Base-by-base conservation (phyloP, 169 alveolate genomes). In the Eimeria mitis region DNA sequence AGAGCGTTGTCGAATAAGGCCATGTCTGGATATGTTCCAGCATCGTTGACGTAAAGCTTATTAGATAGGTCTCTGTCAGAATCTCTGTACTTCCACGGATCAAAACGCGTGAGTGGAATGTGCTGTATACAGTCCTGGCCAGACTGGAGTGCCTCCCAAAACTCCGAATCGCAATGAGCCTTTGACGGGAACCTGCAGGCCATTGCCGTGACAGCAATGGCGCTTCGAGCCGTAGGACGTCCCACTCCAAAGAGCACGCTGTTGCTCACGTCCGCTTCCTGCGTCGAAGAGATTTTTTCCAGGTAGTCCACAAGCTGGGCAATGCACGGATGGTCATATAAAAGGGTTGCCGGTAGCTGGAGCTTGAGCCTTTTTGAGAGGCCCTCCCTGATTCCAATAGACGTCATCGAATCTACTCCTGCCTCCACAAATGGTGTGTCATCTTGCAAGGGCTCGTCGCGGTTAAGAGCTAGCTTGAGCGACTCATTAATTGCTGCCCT, bases 371-470 rank as follows among this genome's bases (percentile, higher is more conserved):
- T 96, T 37, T 96, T 96, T 44, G 96, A 90, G 68, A 96, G 94
- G 90, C 78, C 47, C 61, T 97, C 98, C 16, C 98, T 83, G 65
- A 97, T 63, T 11, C 97, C 96, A 54, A 96, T 94, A 19, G 98
- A 97, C 9, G 97, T 95, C 96, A 97, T 97, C 40, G 97, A 96
- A 91, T 97, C 98, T 28, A 97, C 95, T 0, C 98, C 98, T 87
- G 95, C 94, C 78, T 97, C 98, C 90, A 96, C 89, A 91, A 97
- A 52, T 7, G 98, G 97, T 14, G 97, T 40, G 63, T 49, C 31
- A 6, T 61, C 92, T 13, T 85, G 75, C 63, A 85, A 25, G 42
- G 79, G 75, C 73, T 59, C 78, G 47, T 52, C 76, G 31, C 81
- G 87, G 73, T 52, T 23, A 37, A 84, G 89, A 16, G 84, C 92